Evolutionary conservation across 176 grass and related monocot species (phyloP).

Genomic region (Rhipidocladum racemiflorum): DNA sequence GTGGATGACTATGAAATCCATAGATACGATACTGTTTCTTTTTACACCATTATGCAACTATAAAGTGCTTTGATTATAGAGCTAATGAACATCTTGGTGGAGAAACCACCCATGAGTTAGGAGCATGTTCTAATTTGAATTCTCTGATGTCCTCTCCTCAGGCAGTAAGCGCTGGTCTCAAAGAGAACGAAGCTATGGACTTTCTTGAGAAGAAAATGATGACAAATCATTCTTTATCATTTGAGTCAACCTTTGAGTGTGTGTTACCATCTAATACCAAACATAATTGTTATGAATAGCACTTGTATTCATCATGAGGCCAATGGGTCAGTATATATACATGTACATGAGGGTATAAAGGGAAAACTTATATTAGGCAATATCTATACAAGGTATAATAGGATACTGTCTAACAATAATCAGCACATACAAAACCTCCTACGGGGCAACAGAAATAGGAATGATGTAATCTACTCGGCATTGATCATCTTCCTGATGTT

Average conservation of each 20-base stretch:
- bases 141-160: slow-evolving; percentile 12
- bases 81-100: neutral
- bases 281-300: too few relatives aligned
- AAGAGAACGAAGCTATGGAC: slow-evolving; percentile 46
- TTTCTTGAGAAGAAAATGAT: slow-evolving; percentile 61
- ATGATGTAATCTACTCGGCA: neutral
- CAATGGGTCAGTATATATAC: too few relatives aligned
- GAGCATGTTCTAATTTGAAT: neutral
- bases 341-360: too few relatives aligned
- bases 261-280: neutral
- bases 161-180: slow-evolving; percentile 52
- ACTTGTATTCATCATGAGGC: too few relatives aligned
- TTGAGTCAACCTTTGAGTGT: slow-evolving; percentile 14
- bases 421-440: neutral
- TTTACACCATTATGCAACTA: neutral
- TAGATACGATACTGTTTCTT: neutral
- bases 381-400: too few relatives aligned
- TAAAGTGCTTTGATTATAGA: neutral
- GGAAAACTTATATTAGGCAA: too few relatives aligned
- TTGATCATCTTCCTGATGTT: neutral
- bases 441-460: neutral
- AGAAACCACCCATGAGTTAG: neutral
- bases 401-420: too few relatives aligned
- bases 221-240: slow-evolving; percentile 34
- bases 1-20: neutral